Base-by-base conservation (phyloP, 2,329 filamentous ascomycete species). In the Aureobasidium musti region DNA sequence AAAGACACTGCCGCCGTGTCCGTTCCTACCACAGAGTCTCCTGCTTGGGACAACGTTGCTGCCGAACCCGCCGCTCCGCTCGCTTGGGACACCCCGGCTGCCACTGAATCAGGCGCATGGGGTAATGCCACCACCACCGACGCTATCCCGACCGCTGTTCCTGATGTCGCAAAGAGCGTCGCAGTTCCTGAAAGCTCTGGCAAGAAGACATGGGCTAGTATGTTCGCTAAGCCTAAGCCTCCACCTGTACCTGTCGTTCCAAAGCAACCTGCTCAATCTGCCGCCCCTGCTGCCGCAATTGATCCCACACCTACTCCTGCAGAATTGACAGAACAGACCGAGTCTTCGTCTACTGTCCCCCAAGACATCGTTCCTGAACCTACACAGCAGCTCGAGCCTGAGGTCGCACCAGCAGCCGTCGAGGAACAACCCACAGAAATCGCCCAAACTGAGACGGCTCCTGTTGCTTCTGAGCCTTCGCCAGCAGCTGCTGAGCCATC, bases 11-110 rank as follows among this genome's bases (percentile, higher is more conserved):
- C 79, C 80, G 69, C 82, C 78, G 72, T 80, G 85, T 70, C 75
- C 23, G 82, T 90, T 67, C 88, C 90, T 50, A 91, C 89, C 69
- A 84, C 87, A 69, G 90, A 93, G 74, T 89, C 89, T 17, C 76
- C 80, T 68, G 86, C 85, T 68, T 90, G 87, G 87, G 84, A 81
- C 67, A 77, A 82, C 68, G 77, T 82, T 54, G 73, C 78, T 41
- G 49, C 61, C 37, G 49, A 53, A 43, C 77, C 80, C 68, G 69
- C 77, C 5, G 66, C 70, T 23, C 70, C 69, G n/a, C 69, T 68
- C 28, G 70, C 69, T 37, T 74, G 73, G 72, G 73, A 75, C 45
- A 68, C 65, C 8, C 68, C 68, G 14, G 71, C 71, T 26, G 69
- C 65, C 17, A 50, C 67, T 17, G 67, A 73, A 65, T 74, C 78